Conservation (phyloP, 164 flowering plant species). For the Liquidambar formosana region DNA sequence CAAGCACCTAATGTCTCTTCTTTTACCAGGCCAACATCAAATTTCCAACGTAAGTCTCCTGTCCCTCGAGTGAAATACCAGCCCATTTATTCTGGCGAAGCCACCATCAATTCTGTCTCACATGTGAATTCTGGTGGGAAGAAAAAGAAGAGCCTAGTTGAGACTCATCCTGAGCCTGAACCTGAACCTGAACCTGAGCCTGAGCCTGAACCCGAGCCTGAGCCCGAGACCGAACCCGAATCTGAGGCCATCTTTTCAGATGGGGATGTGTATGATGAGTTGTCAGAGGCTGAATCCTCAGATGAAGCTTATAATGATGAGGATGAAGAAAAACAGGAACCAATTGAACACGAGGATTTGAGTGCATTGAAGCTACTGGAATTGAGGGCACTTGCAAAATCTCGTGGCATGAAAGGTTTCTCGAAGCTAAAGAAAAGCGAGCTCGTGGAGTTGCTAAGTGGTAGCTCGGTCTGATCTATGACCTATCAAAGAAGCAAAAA, state of each 20-base stretch:
- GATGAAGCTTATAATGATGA: constrained; percentile 30
- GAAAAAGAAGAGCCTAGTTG: constrained; percentile 23
- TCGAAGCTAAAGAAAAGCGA: constrained; percentile 85
- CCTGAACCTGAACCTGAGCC: constrained; percentile 22
- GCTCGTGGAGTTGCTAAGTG: constrained; percentile 59
- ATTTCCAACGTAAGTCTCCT: constrained; percentile 74
- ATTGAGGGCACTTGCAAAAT: constrained; percentile 71
- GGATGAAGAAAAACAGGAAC: constrained; percentile 24
- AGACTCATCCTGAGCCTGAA: constrained; percentile 21
- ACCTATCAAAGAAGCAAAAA: neutral
- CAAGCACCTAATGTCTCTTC: constrained; percentile 33
- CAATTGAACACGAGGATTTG: constrained; percentile 36
- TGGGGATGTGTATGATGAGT: constrained; percentile 30
- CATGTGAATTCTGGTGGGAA: constrained; percentile 23
- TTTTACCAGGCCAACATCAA: constrained; percentile 59
- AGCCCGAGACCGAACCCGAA: constrained; percentile 21
- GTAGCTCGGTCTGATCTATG: constrained; percentile 26
- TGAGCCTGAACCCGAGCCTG: constrained; percentile 26
- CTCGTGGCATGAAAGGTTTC: constrained; percentile 83
- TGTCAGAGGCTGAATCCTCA: constrained; percentile 37
- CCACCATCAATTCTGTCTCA: constrained; percentile 19
- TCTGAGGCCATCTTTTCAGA: constrained; percentile 17
- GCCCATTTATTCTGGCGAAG: constrained; percentile 42
- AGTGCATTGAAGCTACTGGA: constrained; percentile 66
- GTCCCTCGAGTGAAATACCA: constrained; percentile 60